Percentiles rank a stretch among this genome's conserved stretches.
Conservation (phyloP, 768 basidiomycete genomes). For the Omphalotus guepiniiformis region DNA sequence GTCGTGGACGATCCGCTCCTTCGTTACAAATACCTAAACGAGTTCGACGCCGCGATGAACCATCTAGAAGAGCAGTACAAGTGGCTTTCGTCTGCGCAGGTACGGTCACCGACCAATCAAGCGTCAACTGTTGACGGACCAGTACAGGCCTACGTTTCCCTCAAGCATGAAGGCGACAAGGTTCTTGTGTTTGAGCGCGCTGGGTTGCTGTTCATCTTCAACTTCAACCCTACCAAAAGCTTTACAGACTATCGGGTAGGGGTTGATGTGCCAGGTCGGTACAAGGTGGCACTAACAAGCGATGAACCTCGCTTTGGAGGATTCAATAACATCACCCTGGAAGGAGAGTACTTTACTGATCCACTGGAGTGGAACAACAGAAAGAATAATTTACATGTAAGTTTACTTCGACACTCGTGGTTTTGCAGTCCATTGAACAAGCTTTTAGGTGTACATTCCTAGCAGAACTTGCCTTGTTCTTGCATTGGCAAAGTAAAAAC, state of each 20-base stretch:
- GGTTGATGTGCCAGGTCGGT: slow-evolving; percentile 80
- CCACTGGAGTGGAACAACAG: slow-evolving; percentile 90
- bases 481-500: slow-evolving; percentile 22
- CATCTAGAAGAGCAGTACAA: slow-evolving; percentile 69
- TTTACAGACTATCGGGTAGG: slow-evolving; percentile 95
- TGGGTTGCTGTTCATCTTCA: slow-evolving; percentile 92
- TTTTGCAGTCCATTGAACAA: slow-evolving; percentile 1
- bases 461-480: slow-evolving; percentile 64
- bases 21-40: slow-evolving; percentile 92
- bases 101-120: slow-evolving; percentile 27
- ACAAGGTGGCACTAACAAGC: slow-evolving; percentile 72
- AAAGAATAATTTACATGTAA: slow-evolving; percentile 84
- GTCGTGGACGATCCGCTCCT: slow-evolving; percentile 80
- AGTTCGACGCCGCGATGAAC: slow-evolving; percentile 94
- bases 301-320: slow-evolving; percentile 91
- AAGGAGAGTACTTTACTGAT: slow-evolving; percentile 71
- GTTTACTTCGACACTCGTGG: slow-evolving; percentile 12
- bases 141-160: slow-evolving; percentile 80
- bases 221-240: slow-evolving; percentile 90
- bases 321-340: slow-evolving; percentile 71
- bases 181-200: slow-evolving; percentile 92
- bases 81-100: slow-evolving; percentile 83
- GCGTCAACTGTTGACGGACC: no score
- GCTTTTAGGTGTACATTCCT: slow-evolving; percentile 65
- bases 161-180: slow-evolving; percentile 93